Evolutionary conservation across 2,329 filamentous ascomycete species (phyloP), one percentile per base, ranked within the genome.

Genomic region (Basipetospora chlamydospora): DNA sequence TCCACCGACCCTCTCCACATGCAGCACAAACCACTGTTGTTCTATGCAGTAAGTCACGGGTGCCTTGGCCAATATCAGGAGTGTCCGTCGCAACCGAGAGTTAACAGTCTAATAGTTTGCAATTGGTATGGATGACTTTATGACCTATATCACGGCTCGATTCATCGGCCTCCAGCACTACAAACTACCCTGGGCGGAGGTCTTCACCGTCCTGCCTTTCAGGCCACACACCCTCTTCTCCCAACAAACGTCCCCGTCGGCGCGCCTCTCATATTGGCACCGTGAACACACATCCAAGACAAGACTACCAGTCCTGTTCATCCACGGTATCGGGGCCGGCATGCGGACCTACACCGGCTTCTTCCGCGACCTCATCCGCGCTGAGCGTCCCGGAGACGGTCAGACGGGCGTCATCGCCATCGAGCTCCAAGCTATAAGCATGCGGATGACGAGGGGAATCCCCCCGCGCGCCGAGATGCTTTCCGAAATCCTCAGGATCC

Each of bases 261-360:
- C 56, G 4, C 53, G 58, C 8, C 43, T 80, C 5, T 66, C 67
- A 41, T 83, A 84, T 58, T 83, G 76, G 73, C 61, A 77, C 46
- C 66, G 69, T 2, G 71, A 71, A 5, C 77, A 82, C 48, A n/a
- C n/a, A n/a, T n/a, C n/a, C n/a, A 71, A 59, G 1, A 70, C 71
- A 9, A 17, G 40, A 35, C 54, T 69, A 0, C 79, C 78, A 0
- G 54, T 83, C 7, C 53, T 84, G 4, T 82, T 81, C 53, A 62
- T 82, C 33, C 79, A 83, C 45, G 79, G 79, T 12, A 80, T 82
- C 33, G 77, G 78, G 28, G 63, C 83, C 39, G 78, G 79, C 0
- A 62, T 83, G 2, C 69, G 70, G 48, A 67, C 75, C 1, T 80
- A 82, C 45, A 57, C 65, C 10, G 51, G 56, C 12, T 78, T 78